phyloP scores from a whole-genome alignment of 2,329 filamentous ascomycete species.

The Fusarium phyllophilum region DNA sequence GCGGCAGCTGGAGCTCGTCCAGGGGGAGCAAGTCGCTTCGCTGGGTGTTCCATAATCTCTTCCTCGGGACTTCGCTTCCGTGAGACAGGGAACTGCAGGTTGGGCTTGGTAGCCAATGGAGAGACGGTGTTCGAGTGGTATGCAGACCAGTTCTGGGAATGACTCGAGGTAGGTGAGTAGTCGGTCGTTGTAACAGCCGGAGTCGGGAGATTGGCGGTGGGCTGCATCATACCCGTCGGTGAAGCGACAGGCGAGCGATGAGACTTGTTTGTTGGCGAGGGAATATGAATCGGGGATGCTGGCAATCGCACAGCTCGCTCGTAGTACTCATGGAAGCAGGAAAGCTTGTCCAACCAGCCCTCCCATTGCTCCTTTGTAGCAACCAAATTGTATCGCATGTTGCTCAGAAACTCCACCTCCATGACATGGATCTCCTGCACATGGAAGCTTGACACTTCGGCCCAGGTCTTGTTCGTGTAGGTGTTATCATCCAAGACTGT shows the following conservation, averaged over 20 bases:
- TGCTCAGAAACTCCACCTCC: conserved; percentile 99
- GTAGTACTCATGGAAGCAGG: conserved; percentile 85
- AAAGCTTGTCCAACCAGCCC: conserved; percentile 84
- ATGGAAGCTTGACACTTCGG: conserved; percentile 93
- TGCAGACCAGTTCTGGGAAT: conserved; percentile 53
- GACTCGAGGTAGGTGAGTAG: conserved; percentile 55
- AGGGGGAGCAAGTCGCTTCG: conserved; percentile 59
- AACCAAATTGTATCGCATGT: conserved; percentile 94
- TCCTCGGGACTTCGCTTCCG: conserved; percentile 64
- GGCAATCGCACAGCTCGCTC: conserved; percentile 69
- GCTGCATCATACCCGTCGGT: conserved; percentile 54
- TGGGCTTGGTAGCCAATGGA: conserved; percentile 60
- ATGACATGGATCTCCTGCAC: conserved; percentile 98
- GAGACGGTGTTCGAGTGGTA: conserved; percentile 56
- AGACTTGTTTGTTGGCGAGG: conserved; percentile 53
- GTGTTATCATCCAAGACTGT: conserved; percentile 95
- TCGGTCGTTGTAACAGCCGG: conserved; percentile 45
- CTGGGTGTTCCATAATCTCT: conserved; percentile 62
- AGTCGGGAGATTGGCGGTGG: conserved; percentile 47
- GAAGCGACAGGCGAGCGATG: conserved; percentile 61
- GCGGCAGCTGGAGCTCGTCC: conserved; percentile 32
- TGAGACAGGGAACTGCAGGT: conserved; percentile 51
- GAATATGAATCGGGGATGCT: conserved; percentile 54
- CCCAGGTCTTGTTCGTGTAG: conserved; percentile 99
- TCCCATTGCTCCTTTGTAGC: conserved; percentile 89